Percentiles rank a stretch among this genome's conserved stretches.
Evolutionary conservation across 176 grass and related monocot genomes (phyloP).

Genomic region (Leersia perrieri): DNA sequence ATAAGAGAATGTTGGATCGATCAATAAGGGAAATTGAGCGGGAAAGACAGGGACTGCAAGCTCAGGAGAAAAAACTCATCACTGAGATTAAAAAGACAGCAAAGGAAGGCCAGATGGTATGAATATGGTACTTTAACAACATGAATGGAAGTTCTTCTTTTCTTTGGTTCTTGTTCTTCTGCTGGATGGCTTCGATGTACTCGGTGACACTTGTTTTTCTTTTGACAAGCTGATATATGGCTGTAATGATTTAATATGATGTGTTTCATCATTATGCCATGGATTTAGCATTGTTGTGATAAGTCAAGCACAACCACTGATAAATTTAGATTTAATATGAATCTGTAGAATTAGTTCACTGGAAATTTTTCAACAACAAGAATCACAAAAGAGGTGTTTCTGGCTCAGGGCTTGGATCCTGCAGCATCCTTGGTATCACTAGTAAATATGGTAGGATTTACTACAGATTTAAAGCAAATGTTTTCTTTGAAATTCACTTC

Average conservation of each 20-base stretch:
- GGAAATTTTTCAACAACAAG: neutral
- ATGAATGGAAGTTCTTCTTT: neutral
- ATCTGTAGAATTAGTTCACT: neutral
- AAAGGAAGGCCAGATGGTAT: conserved; percentile 85
- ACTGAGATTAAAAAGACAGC: conserved; percentile 80
- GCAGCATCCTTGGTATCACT: neutral
- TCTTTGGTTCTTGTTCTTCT: neutral
- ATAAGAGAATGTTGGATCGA: conserved; percentile 71
- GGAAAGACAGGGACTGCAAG: conserved; percentile 69
- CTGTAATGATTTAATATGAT: neutral
- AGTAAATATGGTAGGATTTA: neutral
- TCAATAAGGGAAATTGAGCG: conserved; percentile 76
- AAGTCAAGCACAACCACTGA: neutral
- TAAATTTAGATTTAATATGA: neutral
- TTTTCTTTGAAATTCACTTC: neutral
- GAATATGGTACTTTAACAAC: neutral
- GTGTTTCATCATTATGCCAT: neutral
- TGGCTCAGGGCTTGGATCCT: too few species aligned
- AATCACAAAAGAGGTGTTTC: neutral
- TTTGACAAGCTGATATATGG: neutral
- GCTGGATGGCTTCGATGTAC: neutral
- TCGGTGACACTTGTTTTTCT: neutral
- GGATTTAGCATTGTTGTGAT: neutral
- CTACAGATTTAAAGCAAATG: neutral
- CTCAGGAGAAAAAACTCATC: conserved; percentile 76